Conservation (phyloP, 768 basidiomycete genomes). For the Cyclocybe cylindracea region DNA sequence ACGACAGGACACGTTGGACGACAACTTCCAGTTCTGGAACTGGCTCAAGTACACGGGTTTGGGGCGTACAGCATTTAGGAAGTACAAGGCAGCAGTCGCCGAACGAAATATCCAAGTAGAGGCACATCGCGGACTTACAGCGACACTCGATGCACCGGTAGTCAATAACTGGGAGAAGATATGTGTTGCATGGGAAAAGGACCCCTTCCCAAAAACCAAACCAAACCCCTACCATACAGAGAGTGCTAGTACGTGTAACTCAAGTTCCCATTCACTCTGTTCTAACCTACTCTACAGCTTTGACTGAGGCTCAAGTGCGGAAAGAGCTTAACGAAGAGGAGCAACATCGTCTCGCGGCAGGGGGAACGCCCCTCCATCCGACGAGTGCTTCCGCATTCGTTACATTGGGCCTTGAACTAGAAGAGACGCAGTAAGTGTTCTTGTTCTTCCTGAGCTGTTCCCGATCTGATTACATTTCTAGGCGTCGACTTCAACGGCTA, state of each 20-base stretch:
- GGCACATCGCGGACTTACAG: constrained; percentile 8
- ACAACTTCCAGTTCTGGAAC: constrained; percentile 31
- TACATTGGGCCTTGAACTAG: constrained; percentile 6
- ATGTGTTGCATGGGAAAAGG: constrained; percentile 11
- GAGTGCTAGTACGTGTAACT: constrained; percentile 6
- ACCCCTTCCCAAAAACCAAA: constrained; percentile 6
- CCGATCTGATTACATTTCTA: too few species aligned
- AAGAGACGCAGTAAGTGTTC: constrained; percentile 16
- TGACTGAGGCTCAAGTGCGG: constrained; percentile 4
- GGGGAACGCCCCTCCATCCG: not conserved
- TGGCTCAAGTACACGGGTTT: constrained; percentile 21
- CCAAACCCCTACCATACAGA: constrained; percentile 11
- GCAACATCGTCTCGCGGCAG: not conserved
- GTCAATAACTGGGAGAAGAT: constrained; percentile 8
- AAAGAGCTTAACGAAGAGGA: constrained; percentile 8
- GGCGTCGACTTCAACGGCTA: constrained; percentile 1
- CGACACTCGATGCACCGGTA: not conserved
- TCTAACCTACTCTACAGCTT: constrained; percentile 1
- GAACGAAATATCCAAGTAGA: constrained; percentile 12
- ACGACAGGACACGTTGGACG: constrained; percentile 31
- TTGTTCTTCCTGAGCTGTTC: too few species aligned
- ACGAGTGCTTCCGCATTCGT: constrained; percentile 10
- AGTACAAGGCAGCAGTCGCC: constrained; percentile 8
- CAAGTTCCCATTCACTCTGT: too few species aligned
- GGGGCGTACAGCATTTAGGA: constrained; percentile 2